phyloP scores from a whole-genome alignment of 1,139 yeast genomes.

The Taiozyma sp. region DNA sequence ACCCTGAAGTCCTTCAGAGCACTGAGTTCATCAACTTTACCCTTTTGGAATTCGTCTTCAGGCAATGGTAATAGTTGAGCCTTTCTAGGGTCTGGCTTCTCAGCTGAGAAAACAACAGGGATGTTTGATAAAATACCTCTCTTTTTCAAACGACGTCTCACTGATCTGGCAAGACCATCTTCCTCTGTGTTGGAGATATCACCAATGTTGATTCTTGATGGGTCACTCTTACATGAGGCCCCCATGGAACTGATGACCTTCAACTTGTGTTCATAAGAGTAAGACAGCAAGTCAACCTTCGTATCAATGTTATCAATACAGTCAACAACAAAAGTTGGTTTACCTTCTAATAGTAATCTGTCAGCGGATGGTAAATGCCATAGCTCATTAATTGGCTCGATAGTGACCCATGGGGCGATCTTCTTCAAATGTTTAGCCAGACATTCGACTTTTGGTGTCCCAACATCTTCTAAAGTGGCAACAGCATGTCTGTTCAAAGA shows the following conservation, averaged over 20 bases:
- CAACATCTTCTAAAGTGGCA: slow-evolving; percentile 85
- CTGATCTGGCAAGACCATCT: slow-evolving; percentile 88
- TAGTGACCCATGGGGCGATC: slow-evolving; percentile 88
- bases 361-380: slow-evolving; percentile 70
- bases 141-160: slow-evolving; percentile 75
- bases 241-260: slow-evolving; percentile 89
- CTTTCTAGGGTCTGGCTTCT: slow-evolving; percentile 93
- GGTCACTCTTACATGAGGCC: slow-evolving; percentile 89
- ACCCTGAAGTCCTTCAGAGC: slow-evolving; percentile 89
- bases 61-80: slow-evolving; percentile 82
- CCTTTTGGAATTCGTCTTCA: slow-evolving; percentile 73
- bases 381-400: slow-evolving; percentile 72
- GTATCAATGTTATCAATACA: slow-evolving; percentile 96
- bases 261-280: slow-evolving; percentile 54
- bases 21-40: slow-evolving; percentile 81
- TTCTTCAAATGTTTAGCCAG: slow-evolving; percentile 56
- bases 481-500: slow-evolving; percentile 93
- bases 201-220: slow-evolving; percentile 76
- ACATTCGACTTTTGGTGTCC: slow-evolving; percentile 82
- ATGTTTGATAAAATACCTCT: slow-evolving; percentile 73
- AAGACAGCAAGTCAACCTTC: slow-evolving; percentile 81
- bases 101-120: slow-evolving; percentile 89
- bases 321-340: slow-evolving; percentile 77
- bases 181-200: slow-evolving; percentile 81
- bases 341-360: slow-evolving; percentile 47